Base-by-base conservation (phyloP, 768 basidiomycete genomes). In the Cystobasidium ongulense region DNA sequence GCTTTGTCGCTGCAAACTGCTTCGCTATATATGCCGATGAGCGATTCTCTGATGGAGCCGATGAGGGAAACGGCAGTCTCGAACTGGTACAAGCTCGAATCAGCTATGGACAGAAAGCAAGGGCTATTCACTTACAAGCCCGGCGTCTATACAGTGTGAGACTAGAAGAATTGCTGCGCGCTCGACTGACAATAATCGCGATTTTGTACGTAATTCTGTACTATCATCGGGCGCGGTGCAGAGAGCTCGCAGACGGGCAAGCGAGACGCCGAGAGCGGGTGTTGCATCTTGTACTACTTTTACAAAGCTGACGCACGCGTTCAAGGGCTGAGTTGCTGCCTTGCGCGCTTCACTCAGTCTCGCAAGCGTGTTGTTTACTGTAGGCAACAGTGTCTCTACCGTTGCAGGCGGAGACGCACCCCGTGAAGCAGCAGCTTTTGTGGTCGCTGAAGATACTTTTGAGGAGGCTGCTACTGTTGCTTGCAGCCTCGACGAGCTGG, bases 21-120 rank as follows among this genome's bases (percentile, higher is more conserved):
- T 29, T 59, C 33, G 33, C 29, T 4, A 23, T 36, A 64, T 29
- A 53, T 39, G 7, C 8, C 7, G 18, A 53, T 50, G 21, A 64
- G 33, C 21, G 43, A 46, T 31, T 29, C 10, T 50, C 35, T 67
- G 39, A 53, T 46, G 5, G 10, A 46, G 4, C 18, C 29, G 3
- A 71, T 53, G 27, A 59, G 68, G 27, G 59, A 11, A 7, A 71
- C 33, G 33, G 68, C 68, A 15, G 27, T 2, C 17, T 71, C 68
- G 29, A 36, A 36, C 68, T 71, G 53, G 17, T 17, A 29, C 29
- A 61, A 3, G 15, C 29, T 23, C 17, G 36, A 23, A 50, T 50
- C 46, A 50, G 46, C 46, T n/a, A 50, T 21, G 29, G 25, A 35
- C 33, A 27, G 29, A 8, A 27, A 67, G 31, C 7, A 27, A 3